Base-by-base conservation (phyloP, 495 filamentous ascomycete genomes). In the Cairneyella variabilis region DNA sequence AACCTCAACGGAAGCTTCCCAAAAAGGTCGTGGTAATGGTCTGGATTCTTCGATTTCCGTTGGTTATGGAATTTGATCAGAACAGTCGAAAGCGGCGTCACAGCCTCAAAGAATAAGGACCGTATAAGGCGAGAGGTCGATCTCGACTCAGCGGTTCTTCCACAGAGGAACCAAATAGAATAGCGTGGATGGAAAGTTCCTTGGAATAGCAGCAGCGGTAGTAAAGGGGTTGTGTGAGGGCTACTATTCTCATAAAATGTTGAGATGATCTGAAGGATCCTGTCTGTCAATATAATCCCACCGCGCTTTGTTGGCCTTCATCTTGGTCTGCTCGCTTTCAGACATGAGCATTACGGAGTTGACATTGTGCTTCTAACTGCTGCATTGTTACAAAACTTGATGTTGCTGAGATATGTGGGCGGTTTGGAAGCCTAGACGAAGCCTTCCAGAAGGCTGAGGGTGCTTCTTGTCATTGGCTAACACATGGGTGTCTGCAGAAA, bases 401-500 rank as follows among this genome's bases (percentile, higher is more conserved):
- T n/a, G n/a, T n/a, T n/a, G n/a, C n/a, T n/a, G n/a, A n/a, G n/a
- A n/a, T n/a, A n/a, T n/a, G n/a, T n/a, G n/a, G n/a, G n/a, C n/a
- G 12, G 9, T 21, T 17, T 42, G n/a, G 2, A 42, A 42, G 20
- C 20, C n/a, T 20, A 17, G 18, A 38, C 12, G 12, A 20, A 46
- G 10, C 14, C 30, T 14, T 32, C 7, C 28, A 14, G 14, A 32
- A 32, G 6, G 28, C n/a, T 37, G 16, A 37, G 18, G 28, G 9
- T 32, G 8, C 16, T 20, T 37, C 16, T 28, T 27, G 36, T 30
- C 36, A 9, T 12, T 45, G 34, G 42, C 16, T 37, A 27, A 47
- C 44, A 50, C 3, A 26, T 51, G 54, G 54, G n/a, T 46, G 48
- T 51, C 54, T 32, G 47, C 54, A 57, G 47, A 27, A 27, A 27